Conservation (phyloP, 257 asterid species). For the Echites panduratus region DNA sequence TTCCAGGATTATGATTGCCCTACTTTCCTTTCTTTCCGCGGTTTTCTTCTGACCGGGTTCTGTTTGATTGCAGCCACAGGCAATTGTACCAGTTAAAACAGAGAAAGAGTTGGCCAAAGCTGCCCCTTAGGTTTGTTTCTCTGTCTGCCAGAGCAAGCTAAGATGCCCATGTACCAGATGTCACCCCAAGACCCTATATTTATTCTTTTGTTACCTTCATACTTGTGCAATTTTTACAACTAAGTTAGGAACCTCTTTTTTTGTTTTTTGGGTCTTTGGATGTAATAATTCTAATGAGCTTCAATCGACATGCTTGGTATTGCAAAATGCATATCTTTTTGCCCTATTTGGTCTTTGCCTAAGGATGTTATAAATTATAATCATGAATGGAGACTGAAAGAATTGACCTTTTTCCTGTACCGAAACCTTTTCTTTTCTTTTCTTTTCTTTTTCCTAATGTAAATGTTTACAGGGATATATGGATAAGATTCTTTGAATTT, state of each 20-base stretch:
- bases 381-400: too few relatives aligned
- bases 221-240: background rate
- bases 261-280: background rate
- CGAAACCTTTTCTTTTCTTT: too few relatives aligned
- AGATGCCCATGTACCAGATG: background rate
- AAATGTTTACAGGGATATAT: too few relatives aligned
- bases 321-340: too few relatives aligned
- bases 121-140: conserved; percentile 23
- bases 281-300: background rate
- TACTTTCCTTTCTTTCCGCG: background rate
- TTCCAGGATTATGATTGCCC: background rate
- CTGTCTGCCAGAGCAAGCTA: background rate
- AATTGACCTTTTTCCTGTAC: too few relatives aligned
- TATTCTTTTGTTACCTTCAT: background rate
- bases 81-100: conserved; percentile 15
- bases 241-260: background rate
- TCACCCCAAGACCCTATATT: background rate
- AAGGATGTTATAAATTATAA: too few relatives aligned
- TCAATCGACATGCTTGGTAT: background rate
- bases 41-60: background rate
- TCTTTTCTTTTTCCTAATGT: too few relatives aligned
- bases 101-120: conserved; percentile 39
- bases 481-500: too few relatives aligned
- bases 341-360: background rate
- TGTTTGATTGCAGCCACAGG: conserved; percentile 46